Conservation (phyloP, 345 rosid genomes). For the Eucalyptus cloeziana region DNA sequence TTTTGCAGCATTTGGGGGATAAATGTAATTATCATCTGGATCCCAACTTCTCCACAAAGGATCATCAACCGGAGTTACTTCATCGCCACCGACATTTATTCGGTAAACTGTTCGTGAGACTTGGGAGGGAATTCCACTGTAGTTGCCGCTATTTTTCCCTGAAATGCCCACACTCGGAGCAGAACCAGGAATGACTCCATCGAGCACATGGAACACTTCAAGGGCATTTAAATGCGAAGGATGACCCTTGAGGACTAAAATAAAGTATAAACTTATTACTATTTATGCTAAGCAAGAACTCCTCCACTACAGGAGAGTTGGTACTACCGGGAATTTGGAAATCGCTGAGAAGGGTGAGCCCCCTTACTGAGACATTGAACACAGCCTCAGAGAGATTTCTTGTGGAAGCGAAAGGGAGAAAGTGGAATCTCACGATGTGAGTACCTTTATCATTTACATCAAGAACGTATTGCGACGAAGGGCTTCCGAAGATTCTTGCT, state of each 20-base stretch:
- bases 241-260: constrained; percentile 22
- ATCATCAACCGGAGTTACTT: constrained; percentile 13
- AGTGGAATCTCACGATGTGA: constrained; percentile 38
- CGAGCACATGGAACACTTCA: constrained; percentile 34
- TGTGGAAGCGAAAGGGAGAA: constrained; percentile 8
- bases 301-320: constrained; percentile 10
- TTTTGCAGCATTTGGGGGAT: neutral
- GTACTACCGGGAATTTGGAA: constrained; percentile 3
- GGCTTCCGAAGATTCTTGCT: constrained; percentile 25
- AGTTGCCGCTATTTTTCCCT: neutral
- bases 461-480: constrained; percentile 17
- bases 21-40: constrained; percentile 16
- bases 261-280: constrained; percentile 4
- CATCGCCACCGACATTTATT: constrained; percentile 32
- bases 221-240: constrained; percentile 57
- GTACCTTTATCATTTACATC: constrained; percentile 2
- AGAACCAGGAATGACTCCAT: constrained; percentile 2
- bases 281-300: constrained; percentile 23
- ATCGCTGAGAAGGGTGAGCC: constrained; percentile 8
- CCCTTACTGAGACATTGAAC: constrained; percentile 22
- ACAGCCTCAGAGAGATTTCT: constrained; percentile 15
- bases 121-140: neutral
- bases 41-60: constrained; percentile 30
- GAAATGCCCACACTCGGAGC: neutral
- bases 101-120: constrained; percentile 20